Percentiles rank a stretch among this genome's conserved stretches.
Evolutionary conservation across 2,329 filamentous ascomycete genomes (phyloP).

Genomic region (Diplocarpon rosae): DNA sequence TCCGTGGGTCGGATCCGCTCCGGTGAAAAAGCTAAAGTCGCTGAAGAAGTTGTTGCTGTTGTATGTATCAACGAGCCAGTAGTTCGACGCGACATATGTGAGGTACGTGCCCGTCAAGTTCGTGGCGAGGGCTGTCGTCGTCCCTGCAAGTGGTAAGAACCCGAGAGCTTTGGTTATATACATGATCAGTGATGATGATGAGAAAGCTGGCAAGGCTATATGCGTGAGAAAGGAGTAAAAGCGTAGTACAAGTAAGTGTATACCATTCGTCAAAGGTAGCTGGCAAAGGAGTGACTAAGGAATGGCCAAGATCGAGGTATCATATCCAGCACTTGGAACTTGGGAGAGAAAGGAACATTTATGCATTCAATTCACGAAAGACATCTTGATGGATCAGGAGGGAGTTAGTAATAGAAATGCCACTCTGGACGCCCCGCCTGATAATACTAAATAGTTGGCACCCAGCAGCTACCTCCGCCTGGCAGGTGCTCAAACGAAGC

Average conservation of each 20-base stretch:
- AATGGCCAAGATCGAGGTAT: background rate
- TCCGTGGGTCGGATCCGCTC: constrained; percentile 51
- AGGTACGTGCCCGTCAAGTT: constrained; percentile 9
- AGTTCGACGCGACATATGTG: constrained; percentile 6
- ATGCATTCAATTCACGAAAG: constrained; percentile 2
- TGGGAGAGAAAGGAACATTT: background rate
- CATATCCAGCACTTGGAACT: background rate
- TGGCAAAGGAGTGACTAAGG: constrained; percentile 4
- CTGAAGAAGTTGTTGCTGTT: constrained; percentile 34
- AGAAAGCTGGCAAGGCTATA: background rate
- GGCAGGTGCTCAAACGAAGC: background rate
- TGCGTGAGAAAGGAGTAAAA: background rate
- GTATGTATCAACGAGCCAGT: constrained; percentile 30
- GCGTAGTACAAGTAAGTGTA: background rate
- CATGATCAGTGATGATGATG: background rate
- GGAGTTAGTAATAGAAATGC: constrained; percentile 1
- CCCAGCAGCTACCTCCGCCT: background rate
- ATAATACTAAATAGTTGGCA: constrained; percentile 1
- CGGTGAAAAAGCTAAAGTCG: constrained; percentile 40
- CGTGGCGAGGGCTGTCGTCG: constrained; percentile 7
- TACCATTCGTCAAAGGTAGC: background rate
- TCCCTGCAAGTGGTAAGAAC: constrained; percentile 5
- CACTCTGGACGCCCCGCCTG: constrained; percentile 3
- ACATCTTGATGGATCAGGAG: background rate
- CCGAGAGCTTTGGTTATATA: constrained; percentile 2